These are phyloP conservation scores for Xerocomus brunneocitrinus DNA, from an alignment of 768 basidiomycete species.

Conservation along the genomic window DNA sequence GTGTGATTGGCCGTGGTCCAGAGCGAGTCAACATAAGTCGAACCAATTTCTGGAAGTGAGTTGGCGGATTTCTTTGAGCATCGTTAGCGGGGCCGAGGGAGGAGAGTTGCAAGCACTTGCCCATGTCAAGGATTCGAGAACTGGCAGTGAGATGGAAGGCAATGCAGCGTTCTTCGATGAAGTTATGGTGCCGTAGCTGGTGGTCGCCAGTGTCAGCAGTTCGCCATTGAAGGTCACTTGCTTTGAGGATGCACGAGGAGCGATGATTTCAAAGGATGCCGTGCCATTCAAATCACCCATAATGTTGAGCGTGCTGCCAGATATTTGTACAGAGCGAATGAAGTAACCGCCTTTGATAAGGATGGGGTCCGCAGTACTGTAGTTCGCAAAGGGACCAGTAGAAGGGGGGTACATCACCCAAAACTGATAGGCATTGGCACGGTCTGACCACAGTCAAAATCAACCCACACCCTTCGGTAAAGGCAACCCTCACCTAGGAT, in stretches of 20 bases:
- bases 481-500: conserved; percentile 36
- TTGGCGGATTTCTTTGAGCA: conserved; percentile 19
- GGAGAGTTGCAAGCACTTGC: not conserved
- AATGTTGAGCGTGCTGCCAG: conserved; percentile 37
- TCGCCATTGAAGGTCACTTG: conserved; percentile 42
- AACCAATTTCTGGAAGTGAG: conserved; percentile 35
- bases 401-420: conserved; percentile 44
- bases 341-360: conserved; percentile 48
- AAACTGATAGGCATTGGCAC: conserved; percentile 46
- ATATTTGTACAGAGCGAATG: conserved; percentile 36
- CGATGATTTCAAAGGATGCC: conserved; percentile 43
- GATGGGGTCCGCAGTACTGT: conserved; percentile 39
- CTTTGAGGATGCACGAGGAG: conserved; percentile 37
- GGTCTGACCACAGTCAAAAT: conserved; percentile 33
- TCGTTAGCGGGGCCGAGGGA: conserved; percentile 1
- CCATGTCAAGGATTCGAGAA: conserved; percentile 19
- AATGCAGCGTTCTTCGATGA: conserved; percentile 12
- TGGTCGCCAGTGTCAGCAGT: conserved; percentile 30
- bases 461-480: not conserved
- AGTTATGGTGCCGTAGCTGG: conserved; percentile 40
- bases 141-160: conserved; percentile 16
- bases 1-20: conserved; percentile 43
- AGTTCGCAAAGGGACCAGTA: conserved; percentile 31
- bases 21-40: conserved; percentile 36
- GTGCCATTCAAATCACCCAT: conserved; percentile 44